Evolutionary conservation across 805 yeast genomes (phyloP), one percentile per base, ranked within the genome.

Genomic region (Yarrowia alimentaria): DNA sequence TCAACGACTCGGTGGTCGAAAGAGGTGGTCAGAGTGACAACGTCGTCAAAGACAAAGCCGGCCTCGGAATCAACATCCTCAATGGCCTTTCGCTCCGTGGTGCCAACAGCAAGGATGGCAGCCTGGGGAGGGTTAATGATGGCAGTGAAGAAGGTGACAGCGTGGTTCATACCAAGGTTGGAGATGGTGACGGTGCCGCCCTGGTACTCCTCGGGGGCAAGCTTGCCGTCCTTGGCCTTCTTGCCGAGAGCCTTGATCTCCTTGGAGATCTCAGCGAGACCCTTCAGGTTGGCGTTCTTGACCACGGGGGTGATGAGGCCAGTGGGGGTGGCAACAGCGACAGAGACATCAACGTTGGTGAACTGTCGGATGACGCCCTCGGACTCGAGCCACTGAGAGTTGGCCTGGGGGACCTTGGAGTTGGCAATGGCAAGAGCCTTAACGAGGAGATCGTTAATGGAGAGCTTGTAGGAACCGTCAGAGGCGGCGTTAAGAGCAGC

Each of bases 151-250:
- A 84, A 64, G 58, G 81, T 76, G 38, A 91, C 97, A 52, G 99
- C 98, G 53, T 74, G 79, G 81, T 93, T 93, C 99, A 93, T 93
- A 67, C 99, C 99, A 77, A 93, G 76, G 83, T 93, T 93, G 59
- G 98, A 93, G 65, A 93, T 91, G 68, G 97, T 89, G 70, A 93
- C 87, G 61, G 99, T 90, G 66, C 99, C 99, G 63, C 99, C 99
- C 78, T 88, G 96, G 83, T 85, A 93, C 75, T 93, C 99, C 70
- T 88, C 95, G 57, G 99, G 99, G 58, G 72, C 66, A 68, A 93
- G 81, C 76, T 91, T 93, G 72, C 88, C 89, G 55, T 77, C 88
- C 72, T 91, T 89, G 56, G 99, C 99, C 72, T 93, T 87, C 77
- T 85, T 85, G 60, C 96, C 98, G 60, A 93, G 78, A 61, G 85